Evolutionary conservation across 2,329 filamentous ascomycete species (phyloP).

Genomic region (Claviceps monticola): DNA sequence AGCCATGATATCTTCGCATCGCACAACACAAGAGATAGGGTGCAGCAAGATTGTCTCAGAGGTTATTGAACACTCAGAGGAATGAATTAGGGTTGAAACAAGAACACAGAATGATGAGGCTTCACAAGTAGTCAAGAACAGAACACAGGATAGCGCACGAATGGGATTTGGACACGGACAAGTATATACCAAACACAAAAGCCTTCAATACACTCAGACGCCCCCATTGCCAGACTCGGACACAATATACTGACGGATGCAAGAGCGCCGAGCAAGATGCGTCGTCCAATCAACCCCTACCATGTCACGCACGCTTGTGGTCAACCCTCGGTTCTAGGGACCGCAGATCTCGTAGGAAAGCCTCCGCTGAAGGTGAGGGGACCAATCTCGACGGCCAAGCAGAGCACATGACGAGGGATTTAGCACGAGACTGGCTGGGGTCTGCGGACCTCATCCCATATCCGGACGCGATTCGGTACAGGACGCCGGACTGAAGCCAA

Average conservation of each 20-base stretch:
- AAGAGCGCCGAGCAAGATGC: not conserved
- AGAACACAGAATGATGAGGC: not conserved
- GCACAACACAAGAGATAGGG: conserved; percentile 19
- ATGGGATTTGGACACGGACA: conserved; percentile 8
- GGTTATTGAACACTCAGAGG: conserved; percentile 5
- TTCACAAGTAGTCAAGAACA: not conserved
- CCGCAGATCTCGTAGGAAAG: not conserved
- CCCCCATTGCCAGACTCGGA: not conserved
- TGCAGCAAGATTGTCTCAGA: not conserved
- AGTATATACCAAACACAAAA: conserved; percentile 9
- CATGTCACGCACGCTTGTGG: not conserved
- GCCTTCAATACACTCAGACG: not conserved
- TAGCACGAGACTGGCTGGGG: not conserved
- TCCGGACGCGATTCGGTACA: not conserved
- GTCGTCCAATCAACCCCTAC: not conserved
- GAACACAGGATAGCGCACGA: conserved; percentile 8
- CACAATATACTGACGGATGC: not conserved
- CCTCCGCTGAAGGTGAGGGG: not conserved
- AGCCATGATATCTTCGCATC: conserved; percentile 62
- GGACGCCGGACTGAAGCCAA: not conserved
- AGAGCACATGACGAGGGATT: not conserved
- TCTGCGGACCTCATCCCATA: not conserved
- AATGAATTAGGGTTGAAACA: not conserved
- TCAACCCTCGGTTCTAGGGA: not conserved
- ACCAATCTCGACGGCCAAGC: not conserved